These are phyloP conservation scores for Saccharomyces cerevisiae DNA, from an alignment of 805 yeast species.

Conservation along the genomic window DNA sequence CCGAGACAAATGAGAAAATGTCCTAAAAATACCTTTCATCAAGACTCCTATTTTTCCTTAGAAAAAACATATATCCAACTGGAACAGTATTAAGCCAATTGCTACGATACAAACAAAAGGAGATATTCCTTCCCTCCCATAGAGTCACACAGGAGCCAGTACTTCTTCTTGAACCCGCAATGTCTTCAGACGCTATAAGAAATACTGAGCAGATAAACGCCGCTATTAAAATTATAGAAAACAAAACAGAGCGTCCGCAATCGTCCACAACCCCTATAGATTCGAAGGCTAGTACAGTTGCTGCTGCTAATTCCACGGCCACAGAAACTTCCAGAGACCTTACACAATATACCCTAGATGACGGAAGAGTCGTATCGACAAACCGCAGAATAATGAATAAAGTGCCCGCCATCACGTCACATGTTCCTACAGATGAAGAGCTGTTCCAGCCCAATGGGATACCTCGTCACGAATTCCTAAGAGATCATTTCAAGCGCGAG, in stretches of 20 bases:
- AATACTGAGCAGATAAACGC: slow-evolving; percentile 54
- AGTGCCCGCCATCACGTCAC: slow-evolving; percentile 61
- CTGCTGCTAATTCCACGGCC: neutral
- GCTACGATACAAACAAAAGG: neutral
- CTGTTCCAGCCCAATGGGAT: slow-evolving; percentile 53
- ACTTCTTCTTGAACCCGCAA: neutral
- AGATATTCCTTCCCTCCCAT: neutral
- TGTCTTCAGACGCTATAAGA: slow-evolving; percentile 28
- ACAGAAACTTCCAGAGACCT: slow-evolving; percentile 25
- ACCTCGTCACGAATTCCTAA: slow-evolving; percentile 67
- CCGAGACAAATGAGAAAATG: neutral
- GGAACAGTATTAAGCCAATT: neutral
- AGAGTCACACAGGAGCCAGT: neutral
- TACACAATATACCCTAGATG: slow-evolving; percentile 40
- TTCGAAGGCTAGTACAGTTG: neutral
- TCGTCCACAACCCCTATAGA: neutral
- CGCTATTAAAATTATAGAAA: slow-evolving; percentile 53
- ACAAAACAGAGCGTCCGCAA: slow-evolving; percentile 29
- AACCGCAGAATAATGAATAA: slow-evolving; percentile 40
- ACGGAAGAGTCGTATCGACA: slow-evolving; percentile 43
- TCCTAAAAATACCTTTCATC: neutral
- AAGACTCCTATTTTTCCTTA: neutral
- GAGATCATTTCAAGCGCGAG: slow-evolving; percentile 67
- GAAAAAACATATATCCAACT: neutral
- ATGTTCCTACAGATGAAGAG: slow-evolving; percentile 58